Evolutionary conservation across 257 asterid species (phyloP).

Genomic region (Jasminum sambac): DNA sequence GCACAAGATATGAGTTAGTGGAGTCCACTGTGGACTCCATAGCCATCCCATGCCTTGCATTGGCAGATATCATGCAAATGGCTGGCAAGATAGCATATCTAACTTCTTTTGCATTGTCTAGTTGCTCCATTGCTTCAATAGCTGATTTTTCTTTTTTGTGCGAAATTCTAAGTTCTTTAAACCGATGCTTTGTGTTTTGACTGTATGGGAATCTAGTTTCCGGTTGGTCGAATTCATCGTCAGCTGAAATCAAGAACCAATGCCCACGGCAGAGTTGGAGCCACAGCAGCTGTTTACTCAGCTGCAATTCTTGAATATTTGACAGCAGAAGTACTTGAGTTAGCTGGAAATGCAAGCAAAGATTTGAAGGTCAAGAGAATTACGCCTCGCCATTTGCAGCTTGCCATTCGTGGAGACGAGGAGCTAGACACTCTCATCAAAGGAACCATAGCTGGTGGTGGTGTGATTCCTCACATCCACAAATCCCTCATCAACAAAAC

Average conservation of each 20-base stretch:
- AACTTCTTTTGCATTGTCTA: background rate
- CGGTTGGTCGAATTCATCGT: constrained; percentile 94
- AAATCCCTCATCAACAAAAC: constrained; percentile 98
- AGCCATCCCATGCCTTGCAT: too few relatives aligned
- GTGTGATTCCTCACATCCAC: constrained; percentile 98
- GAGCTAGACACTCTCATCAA: constrained; percentile 96
- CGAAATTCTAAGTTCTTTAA: background rate
- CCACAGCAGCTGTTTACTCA: constrained; percentile 92
- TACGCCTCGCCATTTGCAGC: constrained; percentile 87
- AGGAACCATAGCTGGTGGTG: constrained; percentile 97
- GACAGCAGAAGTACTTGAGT: constrained; percentile 91
- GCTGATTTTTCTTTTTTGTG: background rate
- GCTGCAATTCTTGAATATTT: constrained; percentile 91
- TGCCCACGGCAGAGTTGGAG: constrained; percentile 94
- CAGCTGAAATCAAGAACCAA: constrained; percentile 80
- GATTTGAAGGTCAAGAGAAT: constrained; percentile 95
- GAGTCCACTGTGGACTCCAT: too few relatives aligned
- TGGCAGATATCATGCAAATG: too few relatives aligned
- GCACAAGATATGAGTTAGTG: too few relatives aligned
- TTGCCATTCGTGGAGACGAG: constrained; percentile 95
- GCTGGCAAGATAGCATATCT: too few relatives aligned
- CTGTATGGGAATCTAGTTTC: constrained; percentile 51
- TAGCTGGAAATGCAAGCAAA: constrained; percentile 97
- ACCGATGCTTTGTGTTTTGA: background rate
- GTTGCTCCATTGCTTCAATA: background rate